These are phyloP conservation scores for Solanum dulcamara DNA, from an alignment of 257 asterid species.

Conservation along the genomic window DNA sequence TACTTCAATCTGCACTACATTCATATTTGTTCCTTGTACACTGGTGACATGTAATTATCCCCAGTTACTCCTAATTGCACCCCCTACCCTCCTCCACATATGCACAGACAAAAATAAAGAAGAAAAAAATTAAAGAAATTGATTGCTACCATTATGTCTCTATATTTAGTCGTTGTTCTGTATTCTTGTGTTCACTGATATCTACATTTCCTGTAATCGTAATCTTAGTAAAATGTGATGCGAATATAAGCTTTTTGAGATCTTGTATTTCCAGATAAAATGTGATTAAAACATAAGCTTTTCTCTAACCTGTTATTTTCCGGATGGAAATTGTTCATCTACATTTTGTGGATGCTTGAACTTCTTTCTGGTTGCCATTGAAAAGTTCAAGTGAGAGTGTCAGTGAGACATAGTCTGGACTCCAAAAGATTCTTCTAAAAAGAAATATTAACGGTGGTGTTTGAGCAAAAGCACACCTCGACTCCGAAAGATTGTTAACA, in stretches of 20 bases:
- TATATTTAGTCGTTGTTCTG: background rate
- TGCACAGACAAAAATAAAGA: background rate
- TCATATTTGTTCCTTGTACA: background rate
- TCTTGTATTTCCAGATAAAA: background rate
- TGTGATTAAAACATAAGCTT: background rate
- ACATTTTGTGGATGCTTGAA: background rate
- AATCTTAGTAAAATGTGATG: background rate
- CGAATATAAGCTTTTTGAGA: background rate
- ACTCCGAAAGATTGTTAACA: background rate
- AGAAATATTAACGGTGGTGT: background rate
- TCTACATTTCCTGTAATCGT: background rate
- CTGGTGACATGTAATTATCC: background rate
- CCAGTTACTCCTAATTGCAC: background rate
- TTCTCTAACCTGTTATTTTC: background rate
- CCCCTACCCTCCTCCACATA: background rate
- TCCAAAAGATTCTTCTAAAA: background rate
- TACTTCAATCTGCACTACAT: background rate
- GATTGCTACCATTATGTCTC: background rate
- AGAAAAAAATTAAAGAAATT: background rate
- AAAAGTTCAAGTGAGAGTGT: background rate
- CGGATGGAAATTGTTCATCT: background rate
- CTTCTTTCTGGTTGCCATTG: background rate
- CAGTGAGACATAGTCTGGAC: background rate
- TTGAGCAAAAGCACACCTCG: background rate
- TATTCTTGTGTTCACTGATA: background rate